A percentile compares a stretch with the other conserved stretches of the same genome.
phyloP scores from a whole-genome alignment of 768 basidiomycete species.

The Boletus sp. region DNA sequence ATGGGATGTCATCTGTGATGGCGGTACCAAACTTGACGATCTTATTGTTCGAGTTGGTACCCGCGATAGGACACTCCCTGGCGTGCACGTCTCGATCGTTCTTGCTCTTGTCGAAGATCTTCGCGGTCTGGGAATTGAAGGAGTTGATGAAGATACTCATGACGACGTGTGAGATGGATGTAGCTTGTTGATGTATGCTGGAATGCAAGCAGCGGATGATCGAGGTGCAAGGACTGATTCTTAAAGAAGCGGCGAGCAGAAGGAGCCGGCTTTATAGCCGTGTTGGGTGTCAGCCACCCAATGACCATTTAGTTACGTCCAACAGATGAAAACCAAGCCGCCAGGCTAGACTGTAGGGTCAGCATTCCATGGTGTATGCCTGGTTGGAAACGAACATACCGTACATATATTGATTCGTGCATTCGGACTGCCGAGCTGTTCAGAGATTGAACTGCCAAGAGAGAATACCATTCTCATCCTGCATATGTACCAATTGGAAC shows the following conservation, averaged over 20 bases:
- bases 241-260: not conserved
- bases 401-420: not conserved
- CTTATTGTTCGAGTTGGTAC: not conserved
- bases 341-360: too few relatives aligned
- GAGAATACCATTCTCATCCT: not conserved
- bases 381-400: not conserved
- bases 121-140: not conserved
- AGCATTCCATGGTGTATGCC: too few relatives aligned
- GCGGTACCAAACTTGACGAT: not conserved
- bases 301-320: not conserved
- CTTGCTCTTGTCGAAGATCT: not conserved
- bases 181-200: not conserved
- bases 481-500: not conserved
- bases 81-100: not conserved
- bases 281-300: conserved; percentile 10
- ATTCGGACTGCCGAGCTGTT: not conserved
- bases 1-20: not conserved
- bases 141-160: not conserved
- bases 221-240: not conserved
- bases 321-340: not conserved
- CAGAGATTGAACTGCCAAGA: not conserved
- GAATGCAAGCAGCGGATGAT: not conserved
- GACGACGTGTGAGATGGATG: not conserved
- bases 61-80: not conserved
- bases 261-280: not conserved